Conservation (phyloP, 345 rosid genomes). For the Pistacia atlantica region DNA sequence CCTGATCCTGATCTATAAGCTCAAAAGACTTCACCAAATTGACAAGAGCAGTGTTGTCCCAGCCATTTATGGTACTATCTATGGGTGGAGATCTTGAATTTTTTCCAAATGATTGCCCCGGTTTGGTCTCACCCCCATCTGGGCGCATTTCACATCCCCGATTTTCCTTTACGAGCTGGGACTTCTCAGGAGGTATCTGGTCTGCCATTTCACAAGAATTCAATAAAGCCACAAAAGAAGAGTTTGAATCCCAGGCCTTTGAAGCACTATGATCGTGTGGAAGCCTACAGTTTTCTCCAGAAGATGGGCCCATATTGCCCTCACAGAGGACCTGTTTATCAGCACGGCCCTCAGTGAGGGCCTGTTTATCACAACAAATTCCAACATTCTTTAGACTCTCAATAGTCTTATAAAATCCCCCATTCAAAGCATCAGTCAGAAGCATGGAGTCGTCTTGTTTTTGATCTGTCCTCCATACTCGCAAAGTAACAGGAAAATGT, state of each 20-base stretch:
- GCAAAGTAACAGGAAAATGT: slow-evolving; percentile 70
- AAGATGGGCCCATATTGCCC: slow-evolving; percentile 41
- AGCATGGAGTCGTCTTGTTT: slow-evolving; percentile 65
- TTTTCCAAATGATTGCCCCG: slow-evolving; percentile 4
- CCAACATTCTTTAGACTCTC: slow-evolving; percentile 25
- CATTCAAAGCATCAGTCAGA: slow-evolving; percentile 69
- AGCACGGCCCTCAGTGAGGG: slow-evolving; percentile 33
- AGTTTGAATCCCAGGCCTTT: slow-evolving; percentile 37
- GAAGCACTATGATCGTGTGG: slow-evolving; percentile 27
- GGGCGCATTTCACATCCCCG: no score
- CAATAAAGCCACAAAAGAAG: slow-evolving; percentile 38
- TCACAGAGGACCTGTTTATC: slow-evolving; percentile 44
- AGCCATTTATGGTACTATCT: slow-evolving; percentile 27
- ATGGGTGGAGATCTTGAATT: slow-evolving; percentile 39
- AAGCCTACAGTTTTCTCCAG: slow-evolving; percentile 43
- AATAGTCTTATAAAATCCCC: slow-evolving; percentile 18
- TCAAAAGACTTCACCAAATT: slow-evolving; percentile 46
- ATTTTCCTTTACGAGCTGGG: no score
- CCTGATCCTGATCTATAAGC: slow-evolving; percentile 43
- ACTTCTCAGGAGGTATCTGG: slow-evolving; percentile 13
- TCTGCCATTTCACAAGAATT: slow-evolving; percentile 36
- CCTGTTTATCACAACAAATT: slow-evolving; percentile 32
- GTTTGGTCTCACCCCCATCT: no score
- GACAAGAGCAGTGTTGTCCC: slow-evolving; percentile 40
- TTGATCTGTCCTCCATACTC: slow-evolving; percentile 73